Conservation (phyloP, 257 asterid genomes). For the Asclepias syriaca region DNA sequence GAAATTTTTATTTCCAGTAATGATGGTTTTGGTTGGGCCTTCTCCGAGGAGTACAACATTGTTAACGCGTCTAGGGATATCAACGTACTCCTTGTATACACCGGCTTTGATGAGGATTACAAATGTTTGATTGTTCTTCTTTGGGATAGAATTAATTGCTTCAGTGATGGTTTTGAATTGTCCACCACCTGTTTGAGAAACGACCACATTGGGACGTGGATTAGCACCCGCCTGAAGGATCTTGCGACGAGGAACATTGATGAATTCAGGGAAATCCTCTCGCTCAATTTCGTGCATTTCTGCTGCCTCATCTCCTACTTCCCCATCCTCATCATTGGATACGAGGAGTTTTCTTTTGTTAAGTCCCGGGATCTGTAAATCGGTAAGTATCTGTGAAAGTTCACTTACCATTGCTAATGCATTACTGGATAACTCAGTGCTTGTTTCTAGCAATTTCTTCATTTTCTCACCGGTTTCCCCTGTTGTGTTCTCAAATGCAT, state of each 20-base stretch:
- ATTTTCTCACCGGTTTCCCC: slow-evolving; percentile 29
- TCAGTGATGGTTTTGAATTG: slow-evolving; percentile 22
- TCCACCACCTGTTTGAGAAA: slow-evolving; percentile 48
- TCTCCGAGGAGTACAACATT: slow-evolving; percentile 35
- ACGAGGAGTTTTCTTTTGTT: slow-evolving; percentile 13
- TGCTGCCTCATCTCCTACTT: no score
- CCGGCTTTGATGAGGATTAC: slow-evolving; percentile 37
- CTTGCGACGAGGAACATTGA: slow-evolving; percentile 7
- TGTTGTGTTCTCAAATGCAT: slow-evolving; percentile 27
- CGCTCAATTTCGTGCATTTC: background rate
- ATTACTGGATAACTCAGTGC: slow-evolving; percentile 25
- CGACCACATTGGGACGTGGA: slow-evolving; percentile 25
- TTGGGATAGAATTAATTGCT: slow-evolving; percentile 19
- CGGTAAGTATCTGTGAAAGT: background rate
- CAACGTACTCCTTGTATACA: slow-evolving; percentile 24
- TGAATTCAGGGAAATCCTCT: slow-evolving; percentile 11
- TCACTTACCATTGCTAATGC: slow-evolving; percentile 28
- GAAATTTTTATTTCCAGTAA: slow-evolving; percentile 30
- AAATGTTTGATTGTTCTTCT: slow-evolving; percentile 9
- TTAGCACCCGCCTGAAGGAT: slow-evolving; percentile 16
- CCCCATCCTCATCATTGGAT: background rate
- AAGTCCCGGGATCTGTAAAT: slow-evolving; percentile 11
- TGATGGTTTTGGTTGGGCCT: slow-evolving; percentile 37
- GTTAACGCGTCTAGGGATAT: slow-evolving; percentile 10
- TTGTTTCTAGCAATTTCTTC: slow-evolving; percentile 20